Base-by-base conservation (phyloP, 2,329 filamentous ascomycete genomes). In the Paraphoma sp. region DNA sequence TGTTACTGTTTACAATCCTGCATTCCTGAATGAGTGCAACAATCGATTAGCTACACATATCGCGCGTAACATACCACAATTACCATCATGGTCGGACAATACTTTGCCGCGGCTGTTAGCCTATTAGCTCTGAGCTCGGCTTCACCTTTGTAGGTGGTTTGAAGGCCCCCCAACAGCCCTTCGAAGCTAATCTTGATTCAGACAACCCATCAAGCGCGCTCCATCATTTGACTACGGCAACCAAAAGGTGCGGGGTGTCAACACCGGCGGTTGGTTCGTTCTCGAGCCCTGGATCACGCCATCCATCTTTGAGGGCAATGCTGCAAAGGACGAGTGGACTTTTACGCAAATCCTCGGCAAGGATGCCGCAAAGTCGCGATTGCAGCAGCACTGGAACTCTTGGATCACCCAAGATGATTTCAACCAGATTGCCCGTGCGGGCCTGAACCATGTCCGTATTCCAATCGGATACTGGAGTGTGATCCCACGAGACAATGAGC, bases 381-480 rank as follows among this genome's bases (percentile, higher is more conserved):
- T 89, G 38, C 76, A 77, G 7, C 60, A 78, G 28, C 87, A 89
- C 68, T 89, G 87, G 87, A 76, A 80, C 47, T 80, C 79, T 9
- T 89, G 84, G 77, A 81, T 86, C 62, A 83, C 81, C 1, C 72
- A 83, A 57, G 78, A 74, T 18, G 86, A 87, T 67, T 86, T 88
- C 69, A 71, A 79, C 17, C 77, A 82, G 50, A 87, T 88, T 56
- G 81, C 80, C n/a, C 71, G 67, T 14, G 79, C 80, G 14, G 86
- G 86, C 4, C 72, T 89, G 68, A 89, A 88, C 73, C 83, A 87
- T 62, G 84, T 89, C 38, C 79, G 87, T 45, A 89, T 89, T 52
- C 87, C 87, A 1, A 80, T 89, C 48, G 87, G 87, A 6, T 89
- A 89, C 70, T 89, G 87, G 87, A 86, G 86, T 33, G 74, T 87